Percentiles rank a stretch among this genome's conserved stretches.
These are phyloP conservation scores for Dillenia suffruticosa DNA, from an alignment of 164 flowering plant genomes.

Conservation along the genomic window DNA sequence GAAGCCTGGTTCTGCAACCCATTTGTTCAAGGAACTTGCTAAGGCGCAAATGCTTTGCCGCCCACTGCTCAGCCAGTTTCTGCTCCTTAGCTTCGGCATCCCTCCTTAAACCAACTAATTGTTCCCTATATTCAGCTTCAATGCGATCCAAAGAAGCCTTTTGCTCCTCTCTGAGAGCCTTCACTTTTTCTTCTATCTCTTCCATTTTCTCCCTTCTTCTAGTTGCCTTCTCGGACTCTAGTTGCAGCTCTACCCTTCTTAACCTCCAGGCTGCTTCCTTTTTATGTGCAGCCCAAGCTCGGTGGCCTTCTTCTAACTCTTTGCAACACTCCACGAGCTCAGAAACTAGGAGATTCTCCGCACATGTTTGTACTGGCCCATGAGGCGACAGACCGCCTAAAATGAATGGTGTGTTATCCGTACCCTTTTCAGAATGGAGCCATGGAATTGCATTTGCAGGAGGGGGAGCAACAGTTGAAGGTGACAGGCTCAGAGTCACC, in stretches of 20 bases:
- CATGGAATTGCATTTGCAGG: conserved; percentile 46
- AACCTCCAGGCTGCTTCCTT: conserved; percentile 94
- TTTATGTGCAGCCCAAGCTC: conserved; percentile 74
- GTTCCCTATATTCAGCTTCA: conserved; percentile 80
- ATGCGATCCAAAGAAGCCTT: conserved; percentile 53
- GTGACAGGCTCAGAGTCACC: conserved; percentile 71
- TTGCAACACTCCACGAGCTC: conserved; percentile 75
- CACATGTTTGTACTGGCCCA: conserved; percentile 17
- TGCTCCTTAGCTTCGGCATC: conserved; percentile 91
- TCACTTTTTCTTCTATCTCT: conserved; percentile 70
- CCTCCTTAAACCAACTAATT: conserved; percentile 55
- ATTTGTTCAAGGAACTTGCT: conserved; percentile 65
- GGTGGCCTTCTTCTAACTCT: conserved; percentile 84
- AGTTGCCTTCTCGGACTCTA: conserved; percentile 82
- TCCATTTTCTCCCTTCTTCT: conserved; percentile 79
- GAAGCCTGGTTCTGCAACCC: conserved; percentile 41
- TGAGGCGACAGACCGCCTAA: conserved; percentile 30
- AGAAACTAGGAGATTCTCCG: conserved; percentile 30
- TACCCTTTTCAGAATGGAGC: conserved; percentile 46
- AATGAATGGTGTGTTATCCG: conserved; percentile 23
- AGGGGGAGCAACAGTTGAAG: conserved; percentile 45
- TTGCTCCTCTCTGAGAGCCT: conserved; percentile 73
- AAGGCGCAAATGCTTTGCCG: conserved; percentile 59
- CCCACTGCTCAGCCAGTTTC: conserved; percentile 79
- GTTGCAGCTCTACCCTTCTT: conserved; percentile 74